These are phyloP conservation scores for Lactifluus piperatus DNA, from an alignment of 768 basidiomycete species.

Conservation along the genomic window DNA sequence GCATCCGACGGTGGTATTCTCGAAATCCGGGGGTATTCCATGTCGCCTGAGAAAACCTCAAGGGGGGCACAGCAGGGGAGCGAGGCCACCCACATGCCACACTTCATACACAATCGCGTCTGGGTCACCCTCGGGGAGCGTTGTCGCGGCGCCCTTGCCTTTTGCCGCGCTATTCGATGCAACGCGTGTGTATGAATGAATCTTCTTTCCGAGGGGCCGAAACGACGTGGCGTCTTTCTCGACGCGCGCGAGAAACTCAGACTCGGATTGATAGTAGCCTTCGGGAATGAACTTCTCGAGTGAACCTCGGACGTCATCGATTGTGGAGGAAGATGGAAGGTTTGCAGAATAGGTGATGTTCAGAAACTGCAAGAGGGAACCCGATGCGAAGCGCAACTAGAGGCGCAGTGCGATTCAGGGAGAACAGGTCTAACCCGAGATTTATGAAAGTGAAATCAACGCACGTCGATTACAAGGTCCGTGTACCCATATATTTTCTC, in stretches of 20 bases:
- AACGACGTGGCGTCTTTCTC: constrained; percentile 74
- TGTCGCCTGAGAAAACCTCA: constrained; percentile 45
- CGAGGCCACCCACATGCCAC: constrained; percentile 62
- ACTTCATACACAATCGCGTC: constrained; percentile 76
- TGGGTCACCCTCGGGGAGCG: constrained; percentile 41
- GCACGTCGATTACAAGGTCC: constrained; percentile 73
- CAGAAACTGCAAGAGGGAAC: constrained; percentile 73
- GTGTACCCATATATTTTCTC: constrained; percentile 95
- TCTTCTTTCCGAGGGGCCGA: constrained; percentile 63
- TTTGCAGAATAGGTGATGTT: constrained; percentile 58
- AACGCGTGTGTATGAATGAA: constrained; percentile 69
- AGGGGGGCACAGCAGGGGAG: neutral
- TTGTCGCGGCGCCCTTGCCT: constrained; percentile 42
- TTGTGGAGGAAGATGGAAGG: constrained; percentile 53
- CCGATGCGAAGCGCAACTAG: constrained; percentile 81
- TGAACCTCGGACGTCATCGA: constrained; percentile 81
- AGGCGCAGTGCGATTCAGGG: neutral
- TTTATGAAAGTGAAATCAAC: constrained; percentile 26
- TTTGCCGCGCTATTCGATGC: constrained; percentile 38
- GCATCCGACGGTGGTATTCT: constrained; percentile 89
- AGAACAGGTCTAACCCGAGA: neutral
- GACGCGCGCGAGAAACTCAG: constrained; percentile 58
- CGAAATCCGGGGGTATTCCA: constrained; percentile 82
- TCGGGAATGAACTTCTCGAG: constrained; percentile 70
- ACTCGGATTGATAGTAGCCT: constrained; percentile 67